These are phyloP conservation scores for Escovopsis sp. DNA, from an alignment of 2,329 filamentous ascomycete species.

Conservation along the genomic window DNA sequence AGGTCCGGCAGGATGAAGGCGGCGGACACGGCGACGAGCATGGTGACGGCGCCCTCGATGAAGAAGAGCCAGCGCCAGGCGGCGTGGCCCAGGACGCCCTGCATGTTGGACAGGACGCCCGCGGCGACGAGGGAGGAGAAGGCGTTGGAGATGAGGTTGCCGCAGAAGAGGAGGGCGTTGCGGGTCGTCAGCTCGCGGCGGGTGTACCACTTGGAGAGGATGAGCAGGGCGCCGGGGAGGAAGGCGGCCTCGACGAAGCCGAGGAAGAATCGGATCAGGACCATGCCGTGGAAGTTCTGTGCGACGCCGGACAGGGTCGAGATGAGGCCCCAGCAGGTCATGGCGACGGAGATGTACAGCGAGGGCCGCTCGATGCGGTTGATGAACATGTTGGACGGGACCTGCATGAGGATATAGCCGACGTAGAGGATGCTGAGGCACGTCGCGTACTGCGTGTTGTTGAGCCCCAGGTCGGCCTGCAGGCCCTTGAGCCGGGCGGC, in stretches of 20 bases:
- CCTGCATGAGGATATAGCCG: conserved; percentile 51
- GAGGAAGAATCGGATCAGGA: conserved; percentile 42
- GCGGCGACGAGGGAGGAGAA: conserved; percentile 45
- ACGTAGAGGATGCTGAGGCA: conserved; percentile 51
- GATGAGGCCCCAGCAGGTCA: conserved; percentile 46
- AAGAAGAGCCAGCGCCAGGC: conserved; percentile 50
- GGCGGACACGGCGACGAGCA: conserved; percentile 30
- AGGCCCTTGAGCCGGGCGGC: conserved; percentile 51
- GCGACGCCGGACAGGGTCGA: conserved; percentile 41
- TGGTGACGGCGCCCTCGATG: conserved; percentile 41
- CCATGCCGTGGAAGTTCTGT: conserved; percentile 37
- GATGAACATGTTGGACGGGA: conserved; percentile 43
- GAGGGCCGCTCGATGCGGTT: conserved; percentile 37
- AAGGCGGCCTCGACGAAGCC: conserved; percentile 51
- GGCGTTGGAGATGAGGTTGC: conserved; percentile 44
- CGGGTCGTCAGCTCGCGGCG: conserved; percentile 38
- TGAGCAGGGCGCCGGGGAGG: conserved; percentile 46
- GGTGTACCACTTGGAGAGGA: conserved; percentile 54
- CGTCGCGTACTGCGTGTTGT: conserved; percentile 46
- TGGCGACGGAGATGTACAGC: conserved; percentile 35
- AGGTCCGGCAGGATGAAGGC: conserved; percentile 38
- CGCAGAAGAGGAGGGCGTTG: conserved; percentile 44
- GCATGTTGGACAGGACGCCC: conserved; percentile 44
- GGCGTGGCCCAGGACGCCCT: conserved; percentile 35
- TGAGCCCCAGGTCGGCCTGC: conserved; percentile 42